Percentiles rank a stretch among this genome's conserved stretches.
Evolutionary conservation across 139 green algal species (phyloP).

Genomic region (Eudorina sp.): DNA sequence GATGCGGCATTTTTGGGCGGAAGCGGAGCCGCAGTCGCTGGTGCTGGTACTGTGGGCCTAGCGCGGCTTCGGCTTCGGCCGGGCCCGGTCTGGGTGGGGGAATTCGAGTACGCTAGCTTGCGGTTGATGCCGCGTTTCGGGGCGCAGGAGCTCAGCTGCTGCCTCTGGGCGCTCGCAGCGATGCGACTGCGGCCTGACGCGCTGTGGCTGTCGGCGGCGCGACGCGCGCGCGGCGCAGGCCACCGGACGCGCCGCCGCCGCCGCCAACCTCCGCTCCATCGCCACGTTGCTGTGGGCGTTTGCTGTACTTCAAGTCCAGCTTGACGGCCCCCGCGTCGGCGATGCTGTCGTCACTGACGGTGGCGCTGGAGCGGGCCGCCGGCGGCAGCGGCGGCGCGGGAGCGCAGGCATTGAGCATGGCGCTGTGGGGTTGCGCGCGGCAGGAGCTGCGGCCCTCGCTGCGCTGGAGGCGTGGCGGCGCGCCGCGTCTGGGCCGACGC

Average conservation of each 20-base stretch:
- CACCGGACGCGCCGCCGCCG: background rate
- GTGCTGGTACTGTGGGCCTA: conserved; percentile 45
- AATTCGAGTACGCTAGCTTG: conserved; percentile 11
- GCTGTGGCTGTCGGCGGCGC: conserved; percentile 3
- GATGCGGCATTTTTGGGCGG: conserved; percentile 30
- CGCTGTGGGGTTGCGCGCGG: conserved; percentile 9
- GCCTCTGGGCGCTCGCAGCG: conserved; percentile 49
- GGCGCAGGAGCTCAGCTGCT: conserved; percentile 30
- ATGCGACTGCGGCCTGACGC: conserved; percentile 27
- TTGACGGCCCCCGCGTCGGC: background rate
- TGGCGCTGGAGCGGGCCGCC: background rate
- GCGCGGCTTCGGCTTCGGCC: conserved; percentile 47
- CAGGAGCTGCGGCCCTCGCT: background rate
- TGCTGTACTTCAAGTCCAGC: background rate
- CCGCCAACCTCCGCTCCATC: background rate
- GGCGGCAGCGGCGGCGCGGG: background rate
- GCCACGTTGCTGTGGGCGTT: conserved; percentile 31
- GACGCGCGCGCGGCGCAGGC: background rate
- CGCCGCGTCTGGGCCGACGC: background rate
- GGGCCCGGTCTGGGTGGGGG: conserved; percentile 37
- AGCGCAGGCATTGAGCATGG: background rate
- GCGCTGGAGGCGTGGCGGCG: background rate
- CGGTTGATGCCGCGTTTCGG: conserved; percentile 18
- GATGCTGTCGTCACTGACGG: background rate
- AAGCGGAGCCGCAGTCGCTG: conserved; percentile 7